Conservation (phyloP, 2,329 filamentous ascomycete genomes). For the Aspergillus eucalypticola region DNA sequence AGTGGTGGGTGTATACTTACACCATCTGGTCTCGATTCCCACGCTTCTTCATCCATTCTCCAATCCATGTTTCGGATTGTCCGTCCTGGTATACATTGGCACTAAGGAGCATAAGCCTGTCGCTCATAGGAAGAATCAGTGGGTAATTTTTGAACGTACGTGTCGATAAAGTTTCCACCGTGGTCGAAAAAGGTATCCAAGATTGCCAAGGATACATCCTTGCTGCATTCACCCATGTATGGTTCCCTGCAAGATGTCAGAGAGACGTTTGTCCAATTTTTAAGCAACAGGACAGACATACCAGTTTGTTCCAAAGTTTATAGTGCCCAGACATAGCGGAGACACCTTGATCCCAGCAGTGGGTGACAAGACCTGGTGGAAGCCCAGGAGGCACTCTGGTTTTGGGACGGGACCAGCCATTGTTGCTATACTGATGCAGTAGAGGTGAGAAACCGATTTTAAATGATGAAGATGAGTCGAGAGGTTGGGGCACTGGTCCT, state of each 20-base stretch:
- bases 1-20: slow-evolving; percentile 47
- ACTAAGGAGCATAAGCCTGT: slow-evolving; percentile 6
- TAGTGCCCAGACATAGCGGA: slow-evolving; percentile 55
- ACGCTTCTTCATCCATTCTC: slow-evolving; percentile 54
- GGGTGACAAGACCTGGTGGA: slow-evolving; percentile 54
- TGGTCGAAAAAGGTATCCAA: slow-evolving; percentile 53
- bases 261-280: not conserved
- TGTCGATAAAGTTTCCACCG: slow-evolving; percentile 58
- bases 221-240: slow-evolving; percentile 46
- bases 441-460: not conserved
- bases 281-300: slow-evolving; percentile 2
- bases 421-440: not conserved
- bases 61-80: slow-evolving; percentile 53
- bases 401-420: slow-evolving; percentile 11
- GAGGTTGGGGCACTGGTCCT: no score
- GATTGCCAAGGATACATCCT: slow-evolving; percentile 51
- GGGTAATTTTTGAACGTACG: slow-evolving; percentile 24
- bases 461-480: not conserved
- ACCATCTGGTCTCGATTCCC: slow-evolving; percentile 55
- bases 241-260: slow-evolving; percentile 2
- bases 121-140: not conserved
- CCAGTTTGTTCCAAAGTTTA: slow-evolving; percentile 58
- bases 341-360: slow-evolving; percentile 55
- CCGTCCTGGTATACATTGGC: slow-evolving; percentile 54
- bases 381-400: slow-evolving; percentile 44